Evolutionary conservation across 2,329 filamentous ascomycete genomes (phyloP).

Genomic region (Aspergillus piperis): DNA sequence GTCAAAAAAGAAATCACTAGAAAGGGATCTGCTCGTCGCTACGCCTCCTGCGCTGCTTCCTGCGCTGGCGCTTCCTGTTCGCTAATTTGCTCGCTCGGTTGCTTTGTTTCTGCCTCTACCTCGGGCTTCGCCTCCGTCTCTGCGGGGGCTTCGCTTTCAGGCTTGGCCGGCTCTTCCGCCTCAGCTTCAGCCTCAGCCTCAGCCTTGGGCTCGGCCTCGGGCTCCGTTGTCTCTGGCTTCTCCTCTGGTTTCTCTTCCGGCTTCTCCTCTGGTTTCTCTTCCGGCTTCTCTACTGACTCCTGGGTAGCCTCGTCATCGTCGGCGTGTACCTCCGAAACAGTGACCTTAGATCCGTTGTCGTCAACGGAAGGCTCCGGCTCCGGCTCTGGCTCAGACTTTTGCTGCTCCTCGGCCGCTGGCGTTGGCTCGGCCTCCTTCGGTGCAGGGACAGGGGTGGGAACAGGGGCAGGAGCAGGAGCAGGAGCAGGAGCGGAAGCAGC

Average conservation of each 20-base stretch:
- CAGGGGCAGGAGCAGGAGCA: neutral
- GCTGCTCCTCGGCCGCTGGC: slow-evolving; percentile 14
- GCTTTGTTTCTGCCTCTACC: slow-evolving; percentile 5
- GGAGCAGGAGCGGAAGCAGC: neutral
- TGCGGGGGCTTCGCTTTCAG: slow-evolving; percentile 1
- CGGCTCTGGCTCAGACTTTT: neutral
- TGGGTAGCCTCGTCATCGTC: slow-evolving; percentile 16
- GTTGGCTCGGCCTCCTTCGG: slow-evolving; percentile 18
- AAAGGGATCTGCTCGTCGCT: neutral
- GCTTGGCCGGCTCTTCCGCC: slow-evolving; percentile 2
- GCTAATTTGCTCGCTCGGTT: neutral
- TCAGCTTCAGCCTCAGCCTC: neutral
- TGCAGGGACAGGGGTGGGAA: neutral
- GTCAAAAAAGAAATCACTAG: slow-evolving; percentile 5
- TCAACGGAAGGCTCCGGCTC: slow-evolving; percentile 6
- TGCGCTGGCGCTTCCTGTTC: slow-evolving; percentile 9
- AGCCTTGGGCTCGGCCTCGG: slow-evolving; percentile 15
- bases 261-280: neutral
- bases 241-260: neutral
- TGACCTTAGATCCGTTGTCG: slow-evolving; percentile 19
- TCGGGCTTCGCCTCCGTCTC: slow-evolving; percentile 6
- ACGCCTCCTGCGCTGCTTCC: slow-evolving; percentile 16
- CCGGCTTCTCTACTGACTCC: neutral
- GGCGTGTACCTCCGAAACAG: slow-evolving; percentile 23
- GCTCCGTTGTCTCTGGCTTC: neutral